Evolutionary conservation across 1,139 yeast species (phyloP), one percentile per base, ranked within the genome.

Genomic region (Taiozyma sp.): DNA sequence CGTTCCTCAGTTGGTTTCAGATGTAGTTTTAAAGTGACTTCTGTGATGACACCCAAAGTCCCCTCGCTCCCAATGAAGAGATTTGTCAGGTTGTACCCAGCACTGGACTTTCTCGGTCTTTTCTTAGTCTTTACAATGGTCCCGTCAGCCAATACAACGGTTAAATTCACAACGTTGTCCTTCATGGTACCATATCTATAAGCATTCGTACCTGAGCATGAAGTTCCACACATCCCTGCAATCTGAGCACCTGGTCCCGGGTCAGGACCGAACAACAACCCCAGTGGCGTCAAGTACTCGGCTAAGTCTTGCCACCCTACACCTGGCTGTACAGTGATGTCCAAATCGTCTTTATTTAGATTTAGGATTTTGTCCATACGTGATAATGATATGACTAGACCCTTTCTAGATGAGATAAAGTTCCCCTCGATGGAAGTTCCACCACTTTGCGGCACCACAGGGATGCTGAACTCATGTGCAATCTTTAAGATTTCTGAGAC

Each of bases 351-450:
- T 50, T 73, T 71, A 61, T 83, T 80, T 35, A 84, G 65, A 19
- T 69, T 68, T 6, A 84, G 39, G 24, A 84, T 72, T 46, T 75
- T 66, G 63, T 79, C 75, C 88, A 85, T 80, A 22, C 56, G 48
- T 1, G 77, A 68, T 45, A 84, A 65, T 57, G 83, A 87, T 13
- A 84, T 53, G 16, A 82, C 76, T 46, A 85, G 71, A n/a, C 61
- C 61, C 37, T 56, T 53, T 2, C 90, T 88, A 0, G 84, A 81
- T 51, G 89, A 72, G 64, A 85, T 82, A 62, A 80, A 84, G 56
- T 87, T 91, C 9, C 95, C 96, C 66, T 88, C 96, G 32, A 88
- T 71, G 0, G 95, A 85, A 0, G 96, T 88, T 53, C 90, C 85
- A 0, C 95, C 96, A 2, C 90, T 83, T 61, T 76, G 84, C 8